Percentiles rank a stretch among this genome's conserved stretches.
Conservation (phyloP, 1,284 basidiomycete genomes). For the Apiotrichum mycotoxinovorans region DNA sequence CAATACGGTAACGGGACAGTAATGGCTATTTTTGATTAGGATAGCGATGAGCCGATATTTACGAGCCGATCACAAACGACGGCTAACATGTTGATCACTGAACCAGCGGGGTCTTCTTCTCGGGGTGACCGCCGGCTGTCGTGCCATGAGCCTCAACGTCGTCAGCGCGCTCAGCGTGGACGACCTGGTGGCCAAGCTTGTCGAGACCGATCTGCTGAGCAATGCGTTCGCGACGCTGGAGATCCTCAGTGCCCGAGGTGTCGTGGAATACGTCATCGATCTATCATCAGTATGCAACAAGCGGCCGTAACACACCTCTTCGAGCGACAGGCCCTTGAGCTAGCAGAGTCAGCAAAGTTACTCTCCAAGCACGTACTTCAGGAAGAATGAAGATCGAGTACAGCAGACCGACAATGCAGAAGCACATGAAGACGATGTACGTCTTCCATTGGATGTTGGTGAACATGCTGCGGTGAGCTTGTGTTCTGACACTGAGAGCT, state of each 20-base stretch:
- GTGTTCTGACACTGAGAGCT: too few relatives aligned
- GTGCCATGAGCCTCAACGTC: conserved; percentile 25
- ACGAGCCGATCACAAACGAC: too few relatives aligned
- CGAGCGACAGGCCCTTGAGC: conserved; percentile 40
- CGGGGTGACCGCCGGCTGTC: too few relatives aligned
- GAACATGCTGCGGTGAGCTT: conserved; percentile 26
- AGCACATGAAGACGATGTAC: conserved; percentile 48
- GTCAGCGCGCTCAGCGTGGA: neutral
- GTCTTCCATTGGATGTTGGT: conserved; percentile 41
- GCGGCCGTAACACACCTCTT: conserved; percentile 46
- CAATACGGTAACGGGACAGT: too few relatives aligned
- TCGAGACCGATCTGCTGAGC: conserved; percentile 48
- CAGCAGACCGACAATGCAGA: conserved; percentile 45
- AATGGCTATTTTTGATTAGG: too few relatives aligned
- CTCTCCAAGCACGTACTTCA: conserved; percentile 13
- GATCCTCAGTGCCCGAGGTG: conserved; percentile 41
- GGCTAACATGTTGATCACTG: too few relatives aligned
- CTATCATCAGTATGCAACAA: too few relatives aligned
- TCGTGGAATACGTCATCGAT: conserved; percentile 20
- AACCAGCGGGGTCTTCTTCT: too few relatives aligned
- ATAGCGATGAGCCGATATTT: too few relatives aligned
- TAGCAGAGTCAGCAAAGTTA: neutral
- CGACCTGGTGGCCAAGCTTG: conserved; percentile 39
- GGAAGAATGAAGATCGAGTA: conserved; percentile 42
- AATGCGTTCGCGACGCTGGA: conserved; percentile 39